Base-by-base conservation (phyloP, 768 basidiomycete species). In the Boletus subparvulus region DNA sequence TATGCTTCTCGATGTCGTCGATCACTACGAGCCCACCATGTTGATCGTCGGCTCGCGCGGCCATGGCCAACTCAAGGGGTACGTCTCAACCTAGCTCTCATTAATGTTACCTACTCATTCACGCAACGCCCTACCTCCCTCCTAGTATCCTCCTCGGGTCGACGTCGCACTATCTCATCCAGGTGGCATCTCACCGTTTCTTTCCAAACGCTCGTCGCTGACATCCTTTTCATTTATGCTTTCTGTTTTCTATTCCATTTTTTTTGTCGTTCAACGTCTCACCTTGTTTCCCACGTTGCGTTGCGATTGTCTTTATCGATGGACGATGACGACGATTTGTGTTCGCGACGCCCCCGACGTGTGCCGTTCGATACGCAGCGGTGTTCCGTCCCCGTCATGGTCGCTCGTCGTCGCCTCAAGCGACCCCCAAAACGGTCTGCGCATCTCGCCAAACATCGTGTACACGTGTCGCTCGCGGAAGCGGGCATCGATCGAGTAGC, bases 361-460 rank as follows among this genome's bases (percentile, higher is more conserved):
- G 12, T 17, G 16, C 26, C 26, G 9, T 3, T 6, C 8, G 54
- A 36, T 14, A 14, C 63, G 63, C 69, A 93, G 80, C 94, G 93
- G 74, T 95, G 92, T 59, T 92, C 92, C 16, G 94, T 96, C 0
- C 94, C 95, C 0, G 94, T 97, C 52, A 96, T 98, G 94, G 93
- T 96, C 51, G 92, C 94, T 6, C 91, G 94, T 51, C 86, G 94
- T 50, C 81, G 94, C 13, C 86, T 97, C 70, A 92, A 92, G 72
- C 86, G 92, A 3, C 92, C 94, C 21, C 86, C 94, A 13, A 83
- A 85, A 52, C 88, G 86, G 47, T 82, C 84, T 4, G 90, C 91
- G 0, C 90, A 92, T 70, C 84, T 92, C 33, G 82, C 90, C 28
- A 87, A 86, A 33, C 86, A 93, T 61, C 89, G 91, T 58, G 81